A percentile compares a stretch with the other conserved stretches of the same genome.
phyloP scores from a whole-genome alignment of 805 yeast species.

The Hanseniaspora taiwanica region DNA sequence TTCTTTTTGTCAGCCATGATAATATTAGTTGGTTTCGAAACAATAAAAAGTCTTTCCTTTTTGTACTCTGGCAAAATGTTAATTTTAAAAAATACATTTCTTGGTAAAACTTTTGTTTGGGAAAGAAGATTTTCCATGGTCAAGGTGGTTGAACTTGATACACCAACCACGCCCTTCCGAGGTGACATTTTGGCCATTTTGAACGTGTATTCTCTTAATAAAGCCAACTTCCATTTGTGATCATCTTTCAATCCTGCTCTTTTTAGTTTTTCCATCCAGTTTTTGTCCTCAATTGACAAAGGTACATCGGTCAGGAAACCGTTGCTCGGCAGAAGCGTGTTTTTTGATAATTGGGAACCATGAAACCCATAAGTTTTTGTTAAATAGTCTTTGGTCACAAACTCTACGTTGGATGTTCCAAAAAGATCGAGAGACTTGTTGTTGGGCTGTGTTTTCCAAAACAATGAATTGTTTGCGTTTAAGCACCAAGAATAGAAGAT shows the following conservation, averaged over 20 bases:
- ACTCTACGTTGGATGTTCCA: constrained; percentile 26
- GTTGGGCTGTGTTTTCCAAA: constrained; percentile 52
- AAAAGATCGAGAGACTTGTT: constrained; percentile 27
- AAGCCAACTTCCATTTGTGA: constrained; percentile 75
- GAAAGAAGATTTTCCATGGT: constrained; percentile 13
- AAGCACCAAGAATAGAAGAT: constrained; percentile 59
- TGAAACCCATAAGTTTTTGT: constrained; percentile 18
- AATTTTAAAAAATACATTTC: constrained; percentile 39
- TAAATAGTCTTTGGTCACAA: constrained; percentile 18
- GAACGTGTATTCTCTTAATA: constrained; percentile 52
- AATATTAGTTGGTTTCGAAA: constrained; percentile 2
- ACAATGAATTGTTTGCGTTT: constrained; percentile 51
- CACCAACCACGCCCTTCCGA: constrained; percentile 16
- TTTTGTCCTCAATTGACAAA: constrained; percentile 50
- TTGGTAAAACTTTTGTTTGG: constrained; percentile 27
- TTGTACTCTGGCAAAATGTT: constrained; percentile 8
- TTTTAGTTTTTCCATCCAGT: constrained; percentile 60
- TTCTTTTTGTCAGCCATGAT: too few species aligned
- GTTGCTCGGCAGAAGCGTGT: constrained; percentile 7
- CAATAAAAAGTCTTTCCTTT: constrained; percentile 4
- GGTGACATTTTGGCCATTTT: constrained; percentile 36
- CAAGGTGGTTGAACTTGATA: constrained; percentile 16
- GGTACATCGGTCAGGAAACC: constrained; percentile 21
- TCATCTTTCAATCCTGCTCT: constrained; percentile 59
- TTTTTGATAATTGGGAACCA: constrained; percentile 2